Percentiles rank a stretch among this genome's conserved stretches.
Evolutionary conservation across 345 rosid genomes (phyloP).

Genomic region (Salix brachista): DNA sequence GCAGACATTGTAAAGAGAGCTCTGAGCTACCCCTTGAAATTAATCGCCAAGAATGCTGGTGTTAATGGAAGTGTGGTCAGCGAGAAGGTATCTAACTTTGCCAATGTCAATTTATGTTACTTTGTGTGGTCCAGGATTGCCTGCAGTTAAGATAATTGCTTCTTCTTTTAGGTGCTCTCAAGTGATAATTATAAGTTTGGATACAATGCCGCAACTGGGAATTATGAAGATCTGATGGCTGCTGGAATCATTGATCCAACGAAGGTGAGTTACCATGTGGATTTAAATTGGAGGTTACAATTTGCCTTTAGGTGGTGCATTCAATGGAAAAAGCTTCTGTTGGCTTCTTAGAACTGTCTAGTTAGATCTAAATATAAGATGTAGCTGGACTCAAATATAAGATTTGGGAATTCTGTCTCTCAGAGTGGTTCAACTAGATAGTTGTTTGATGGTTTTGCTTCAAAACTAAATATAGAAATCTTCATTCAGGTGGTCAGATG

Average conservation of each 20-base stretch:
- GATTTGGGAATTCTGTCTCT: too few relatives aligned
- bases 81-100: conserved; percentile 46
- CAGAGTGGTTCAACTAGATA: too few relatives aligned
- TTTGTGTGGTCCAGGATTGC: background rate
- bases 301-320: background rate
- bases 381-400: too few relatives aligned
- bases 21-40: conserved; percentile 76
- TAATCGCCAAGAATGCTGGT: conserved; percentile 95
- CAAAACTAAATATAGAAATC: too few relatives aligned
- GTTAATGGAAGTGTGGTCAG: conserved; percentile 95
- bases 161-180: conserved; percentile 56
- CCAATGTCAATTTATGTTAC: background rate
- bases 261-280: conserved; percentile 33
- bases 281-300: too few relatives aligned
- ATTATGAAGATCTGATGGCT: conserved; percentile 91
- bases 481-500: conserved; percentile 88
- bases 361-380: background rate
- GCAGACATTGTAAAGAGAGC: conserved; percentile 94
- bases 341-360: background rate
- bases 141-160: background rate
- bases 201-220: conserved; percentile 93
- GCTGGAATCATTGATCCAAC: conserved; percentile 98
- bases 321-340: background rate
- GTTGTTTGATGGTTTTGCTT: background rate
- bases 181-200: conserved; percentile 64